Percentiles rank a stretch among this genome's conserved stretches.
phyloP scores from a whole-genome alignment of 768 basidiomycete species.

The Xanthoconium purpureum region DNA sequence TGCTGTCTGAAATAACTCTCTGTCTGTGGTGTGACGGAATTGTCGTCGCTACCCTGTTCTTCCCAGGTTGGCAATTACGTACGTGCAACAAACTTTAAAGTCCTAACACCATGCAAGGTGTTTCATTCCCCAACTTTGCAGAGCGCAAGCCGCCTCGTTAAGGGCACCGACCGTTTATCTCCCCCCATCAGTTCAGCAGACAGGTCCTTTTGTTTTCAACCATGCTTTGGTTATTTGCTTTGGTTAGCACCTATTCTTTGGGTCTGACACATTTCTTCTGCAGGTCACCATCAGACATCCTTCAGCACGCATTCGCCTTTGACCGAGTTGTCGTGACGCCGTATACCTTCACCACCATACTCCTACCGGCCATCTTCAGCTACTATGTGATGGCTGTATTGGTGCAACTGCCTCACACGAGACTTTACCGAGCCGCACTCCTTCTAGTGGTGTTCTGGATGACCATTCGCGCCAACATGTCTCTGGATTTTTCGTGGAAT shows the following conservation, averaged over 20 bases:
- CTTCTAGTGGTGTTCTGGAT: conserved; percentile 48
- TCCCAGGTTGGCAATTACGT: not conserved
- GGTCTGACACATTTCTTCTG: not conserved
- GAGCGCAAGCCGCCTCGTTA: not conserved
- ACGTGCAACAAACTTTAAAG: not conserved
- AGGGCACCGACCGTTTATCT: not conserved
- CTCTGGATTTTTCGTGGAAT: conserved; percentile 25
- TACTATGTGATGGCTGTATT: conserved; percentile 55
- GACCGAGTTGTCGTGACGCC: conserved; percentile 19
- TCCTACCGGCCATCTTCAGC: conserved; percentile 41
- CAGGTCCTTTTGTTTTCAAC: not conserved
- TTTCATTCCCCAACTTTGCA: not conserved
- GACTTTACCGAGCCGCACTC: conserved; percentile 41
- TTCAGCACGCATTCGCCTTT: conserved; percentile 14
- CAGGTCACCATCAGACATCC: conserved; percentile 1
- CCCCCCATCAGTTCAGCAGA: not conserved
- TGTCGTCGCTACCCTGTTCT: not conserved
- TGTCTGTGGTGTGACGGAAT: no score
- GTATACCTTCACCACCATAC: conserved; percentile 33
- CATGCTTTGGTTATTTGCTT: conserved; percentile 16
- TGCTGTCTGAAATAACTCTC: no score
- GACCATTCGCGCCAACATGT: conserved; percentile 37
- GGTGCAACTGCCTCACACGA: conserved; percentile 46
- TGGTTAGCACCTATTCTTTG: not conserved
- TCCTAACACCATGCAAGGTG: not conserved